Conservation (phyloP, 1,139 yeast genomes). For the Meyerozyma sp. region DNA sequence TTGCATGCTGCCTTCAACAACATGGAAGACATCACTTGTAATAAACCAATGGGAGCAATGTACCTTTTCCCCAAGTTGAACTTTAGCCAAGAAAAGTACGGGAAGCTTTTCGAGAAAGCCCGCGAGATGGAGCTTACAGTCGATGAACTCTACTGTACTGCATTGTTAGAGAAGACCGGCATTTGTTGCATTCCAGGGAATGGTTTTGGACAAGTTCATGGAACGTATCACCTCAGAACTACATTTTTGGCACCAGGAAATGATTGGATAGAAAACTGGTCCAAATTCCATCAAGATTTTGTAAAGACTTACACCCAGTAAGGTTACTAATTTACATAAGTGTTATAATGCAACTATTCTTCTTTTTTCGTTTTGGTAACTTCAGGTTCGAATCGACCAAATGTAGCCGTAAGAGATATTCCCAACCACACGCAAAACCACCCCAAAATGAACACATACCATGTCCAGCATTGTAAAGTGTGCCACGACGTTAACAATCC, state of each 20-base stretch:
- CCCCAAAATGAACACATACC: slow-evolving; percentile 67
- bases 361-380: slow-evolving; percentile 5
- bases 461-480: slow-evolving; percentile 79
- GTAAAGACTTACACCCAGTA: slow-evolving; percentile 43
- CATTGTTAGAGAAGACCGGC: slow-evolving; percentile 82
- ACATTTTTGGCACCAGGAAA: slow-evolving; percentile 94
- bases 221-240: slow-evolving; percentile 88
- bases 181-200: slow-evolving; percentile 97
- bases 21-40: slow-evolving; percentile 80
- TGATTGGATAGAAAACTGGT: slow-evolving; percentile 80
- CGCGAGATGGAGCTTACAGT: slow-evolving; percentile 49
- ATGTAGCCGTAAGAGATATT: slow-evolving; percentile 28
- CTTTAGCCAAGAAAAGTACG: slow-evolving; percentile 43
- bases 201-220: slow-evolving; percentile 90
- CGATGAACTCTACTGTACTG: slow-evolving; percentile 85
- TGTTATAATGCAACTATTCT: slow-evolving; percentile 3
- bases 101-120: slow-evolving; percentile 59
- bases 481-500: slow-evolving; percentile 62
- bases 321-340: neutral
- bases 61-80: slow-evolving; percentile 81
- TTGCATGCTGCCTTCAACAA: slow-evolving; percentile 65
- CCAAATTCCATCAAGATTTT: slow-evolving; percentile 68
- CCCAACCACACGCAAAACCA: slow-evolving; percentile 84
- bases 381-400: slow-evolving; percentile 23
- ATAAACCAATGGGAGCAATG: slow-evolving; percentile 96